Evolutionary conservation across 106 monocot genomes (phyloP), one percentile per base, ranked within the genome.

Genomic region (Ottelia alismoides): DNA sequence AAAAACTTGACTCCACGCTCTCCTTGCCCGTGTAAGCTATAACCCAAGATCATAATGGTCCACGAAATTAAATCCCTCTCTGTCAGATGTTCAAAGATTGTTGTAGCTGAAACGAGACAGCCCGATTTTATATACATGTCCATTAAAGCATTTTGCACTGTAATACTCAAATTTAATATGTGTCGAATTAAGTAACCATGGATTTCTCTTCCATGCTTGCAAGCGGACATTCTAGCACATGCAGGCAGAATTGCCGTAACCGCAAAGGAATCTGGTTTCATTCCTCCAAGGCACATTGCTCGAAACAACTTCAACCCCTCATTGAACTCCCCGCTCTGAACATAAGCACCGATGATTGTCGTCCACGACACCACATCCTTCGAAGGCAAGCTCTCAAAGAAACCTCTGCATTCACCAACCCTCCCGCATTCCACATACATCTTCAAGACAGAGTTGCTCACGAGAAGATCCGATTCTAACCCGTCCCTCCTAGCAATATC

Each of bases 91-190:
- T 48, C 31, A 23, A 83, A 83, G 2, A 83, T 43, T 53, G 56
- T 65, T 7, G 11, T 47, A 2, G 75, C 84, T 16, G 10, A 26
- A 0, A 72, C 62, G n/a, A 84, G 14, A 20, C 53, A 55, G 7
- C 78, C 78, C 0, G 84, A 74, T 29, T 84, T 84, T 24, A 69
- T 65, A 25, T 78, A 78, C 78, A 78, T 78, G 20, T 78, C 84
- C 61, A 75, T 69, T 26, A 84, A 65, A 1, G 84, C 84, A 35
- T 84, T 84, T 11, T 52, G 51, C 1, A 78, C 68, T 0, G 68
- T 22, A 20, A 27, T 5, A 22, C 52, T 53, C 35, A 47, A 50
- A 2, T 17, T 30, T 24, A 71, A 16, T 10, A 22, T n/a, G 20
- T 53, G 58, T 30, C 83, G 22, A n/a, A 75, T 16, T 0, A 65